Base-by-base conservation (phyloP, 1,284 basidiomycete species). In the Sporisorium iseilematis-ciliati region DNA sequence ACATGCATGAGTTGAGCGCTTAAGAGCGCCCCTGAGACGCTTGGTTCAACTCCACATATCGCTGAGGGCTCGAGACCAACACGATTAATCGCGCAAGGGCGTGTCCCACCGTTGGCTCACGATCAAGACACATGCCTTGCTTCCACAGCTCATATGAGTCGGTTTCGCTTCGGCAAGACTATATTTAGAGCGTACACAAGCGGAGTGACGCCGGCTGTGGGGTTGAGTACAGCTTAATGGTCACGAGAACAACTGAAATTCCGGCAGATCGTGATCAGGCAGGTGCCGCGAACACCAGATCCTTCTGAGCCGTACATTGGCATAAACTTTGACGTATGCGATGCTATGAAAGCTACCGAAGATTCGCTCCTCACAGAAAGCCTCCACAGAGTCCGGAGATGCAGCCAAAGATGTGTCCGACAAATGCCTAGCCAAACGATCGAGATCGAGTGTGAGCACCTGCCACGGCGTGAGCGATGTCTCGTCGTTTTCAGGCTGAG, bases 231-330 rank as follows among this genome's bases (percentile, higher is more conserved):
- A 14, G 35, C 35, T 38, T 4, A 5, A 2, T n/a, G 14, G n/a
- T 41, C 51, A 70, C 4, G 62, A 65, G 38, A 65, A 65, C 14
- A 65, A 11, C 16, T 71, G 67, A 11, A 70, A 57, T 71, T 71
- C 68, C 1, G 62, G 42, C 25, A 71, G 58, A 35, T 71, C 58
- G 25, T 71, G 68, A 46, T 71, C 55, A 38, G 68, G 62, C 16
- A 65, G 33, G 33, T 48, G 40, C 18, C 49, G 35, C 23, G 62
- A 71, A 21, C 68, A 71, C 68, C 62, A 71, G 5, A 61, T 46
- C 42, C 68, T 61, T 35, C 68, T 61, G 4, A 71, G 57, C 4
- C 68, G 62, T 20, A 65, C 10, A 41, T 71, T 70, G 52, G 67
- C 67, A 25, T 65, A 40, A 0, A 70, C 38, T 42, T 65, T 65